Conservation (phyloP, 768 basidiomycete genomes). For the Hericium rajendrae region DNA sequence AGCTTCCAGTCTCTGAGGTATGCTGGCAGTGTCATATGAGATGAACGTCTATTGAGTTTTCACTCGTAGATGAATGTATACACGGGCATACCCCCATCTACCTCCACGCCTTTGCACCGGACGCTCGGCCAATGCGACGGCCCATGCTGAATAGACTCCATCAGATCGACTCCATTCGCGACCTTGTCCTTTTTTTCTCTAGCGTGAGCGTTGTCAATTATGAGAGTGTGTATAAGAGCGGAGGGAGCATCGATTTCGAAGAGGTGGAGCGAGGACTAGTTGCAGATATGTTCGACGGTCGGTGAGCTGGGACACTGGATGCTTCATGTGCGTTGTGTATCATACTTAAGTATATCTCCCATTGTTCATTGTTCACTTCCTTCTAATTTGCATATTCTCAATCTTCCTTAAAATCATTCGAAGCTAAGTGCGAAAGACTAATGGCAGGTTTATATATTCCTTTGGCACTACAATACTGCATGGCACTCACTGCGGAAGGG, state of each 20-base stretch:
- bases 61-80: background rate
- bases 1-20: slow-evolving; percentile 41
- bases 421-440: no score
- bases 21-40: slow-evolving; percentile 9
- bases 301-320: slow-evolving; percentile 22
- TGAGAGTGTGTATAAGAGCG: slow-evolving; percentile 81
- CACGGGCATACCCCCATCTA: background rate
- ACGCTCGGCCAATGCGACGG: slow-evolving; percentile 49
- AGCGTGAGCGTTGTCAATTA: slow-evolving; percentile 82
- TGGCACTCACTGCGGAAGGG: no score
- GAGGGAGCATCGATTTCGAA: slow-evolving; percentile 80
- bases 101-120: slow-evolving; percentile 16
- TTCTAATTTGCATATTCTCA: no score
- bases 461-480: no score
- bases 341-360: background rate
- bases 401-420: no score
- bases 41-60: background rate
- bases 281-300: slow-evolving; percentile 86
- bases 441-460: no score
- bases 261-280: slow-evolving; percentile 74
- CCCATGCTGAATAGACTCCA: slow-evolving; percentile 62
- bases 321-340: background rate
- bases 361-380: no score
- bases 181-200: slow-evolving; percentile 87
- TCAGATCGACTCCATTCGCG: slow-evolving; percentile 75